Conservation (phyloP, 2,329 filamentous ascomycete genomes). For the Penicillium sp. region DNA sequence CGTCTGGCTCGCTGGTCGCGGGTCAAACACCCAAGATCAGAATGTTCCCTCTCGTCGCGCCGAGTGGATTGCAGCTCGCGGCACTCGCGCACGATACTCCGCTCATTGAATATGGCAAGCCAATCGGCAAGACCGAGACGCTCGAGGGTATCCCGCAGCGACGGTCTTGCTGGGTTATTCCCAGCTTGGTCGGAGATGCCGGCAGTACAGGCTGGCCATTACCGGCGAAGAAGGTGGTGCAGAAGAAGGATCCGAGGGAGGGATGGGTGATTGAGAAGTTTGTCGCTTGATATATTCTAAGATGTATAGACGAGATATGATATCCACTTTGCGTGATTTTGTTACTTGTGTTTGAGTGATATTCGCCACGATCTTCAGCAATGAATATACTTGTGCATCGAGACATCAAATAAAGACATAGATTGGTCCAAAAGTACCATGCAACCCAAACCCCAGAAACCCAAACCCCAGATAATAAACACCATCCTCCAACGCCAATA, state of each 20-base stretch:
- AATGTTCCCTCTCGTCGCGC: conserved; percentile 80
- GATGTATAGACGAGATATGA: conserved; percentile 21
- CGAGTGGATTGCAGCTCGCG: conserved; percentile 69
- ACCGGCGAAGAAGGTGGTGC: conserved; percentile 75
- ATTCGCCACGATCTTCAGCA: too few species aligned
- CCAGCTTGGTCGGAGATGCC: conserved; percentile 64
- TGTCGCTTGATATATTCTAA: conserved; percentile 20
- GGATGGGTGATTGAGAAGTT: conserved; percentile 68
- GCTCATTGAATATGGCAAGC: conserved; percentile 78
- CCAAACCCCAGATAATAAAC: neutral
- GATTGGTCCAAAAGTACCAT: conserved; percentile 6
- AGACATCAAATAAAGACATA: too few species aligned
- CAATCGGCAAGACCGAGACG: conserved; percentile 70
- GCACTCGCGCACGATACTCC: conserved; percentile 78
- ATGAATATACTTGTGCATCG: too few species aligned
- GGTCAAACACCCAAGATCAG: conserved; percentile 65
- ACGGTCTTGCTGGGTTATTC: conserved; percentile 77
- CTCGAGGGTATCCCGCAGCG: conserved; percentile 44
- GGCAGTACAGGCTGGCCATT: conserved; percentile 74
- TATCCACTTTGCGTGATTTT: conserved; percentile 10
- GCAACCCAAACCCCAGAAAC: neutral
- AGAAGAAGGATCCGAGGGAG: conserved; percentile 64
- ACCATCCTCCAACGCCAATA: neutral
- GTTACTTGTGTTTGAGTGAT: neutral
- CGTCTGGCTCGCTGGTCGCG: conserved; percentile 49